These are phyloP conservation scores for Sugiyamaella smithiae DNA, from an alignment of 805 yeast species.

Conservation along the genomic window DNA sequence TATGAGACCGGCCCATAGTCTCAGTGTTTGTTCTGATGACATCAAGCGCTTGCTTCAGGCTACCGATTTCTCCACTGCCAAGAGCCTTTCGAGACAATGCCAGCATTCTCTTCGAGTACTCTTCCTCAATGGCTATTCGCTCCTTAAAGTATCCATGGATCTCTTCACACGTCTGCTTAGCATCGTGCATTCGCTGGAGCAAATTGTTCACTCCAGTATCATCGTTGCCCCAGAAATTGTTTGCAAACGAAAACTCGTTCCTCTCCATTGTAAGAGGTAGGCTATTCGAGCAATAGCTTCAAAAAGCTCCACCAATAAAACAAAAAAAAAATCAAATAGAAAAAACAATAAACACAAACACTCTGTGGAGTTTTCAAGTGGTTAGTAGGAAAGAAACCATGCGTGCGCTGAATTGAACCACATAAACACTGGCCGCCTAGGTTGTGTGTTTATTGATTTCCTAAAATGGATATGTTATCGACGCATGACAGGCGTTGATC, in stretches of 20 bases:
- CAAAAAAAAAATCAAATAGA: not conserved
- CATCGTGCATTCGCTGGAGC: conserved; percentile 54
- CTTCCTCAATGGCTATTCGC: conserved; percentile 63
- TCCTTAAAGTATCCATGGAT: conserved; percentile 51
- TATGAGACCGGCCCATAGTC: conserved; percentile 56
- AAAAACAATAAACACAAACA: not conserved
- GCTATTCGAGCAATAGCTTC: not conserved
- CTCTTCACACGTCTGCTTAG: conserved; percentile 56
- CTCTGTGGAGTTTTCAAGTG: not conserved
- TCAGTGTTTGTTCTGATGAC: conserved; percentile 56
- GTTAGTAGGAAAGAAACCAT: not conserved
- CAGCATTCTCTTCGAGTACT: conserved; percentile 56
- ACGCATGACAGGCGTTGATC: too few species aligned
- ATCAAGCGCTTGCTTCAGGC: conserved; percentile 58
- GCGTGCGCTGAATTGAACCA: too few species aligned
- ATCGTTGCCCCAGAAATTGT: conserved; percentile 52
- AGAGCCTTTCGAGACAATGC: conserved; percentile 49
- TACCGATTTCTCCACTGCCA: conserved; percentile 60
- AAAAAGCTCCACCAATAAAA: not conserved
- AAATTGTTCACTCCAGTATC: conserved; percentile 58
- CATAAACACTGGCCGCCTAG: too few species aligned
- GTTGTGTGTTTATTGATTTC: not conserved
- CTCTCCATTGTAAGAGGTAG: not conserved
- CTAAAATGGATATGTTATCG: not conserved
- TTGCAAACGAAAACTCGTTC: conserved; percentile 29